These are phyloP conservation scores for Clavariopsis aquatica DNA, from an alignment of 495 filamentous ascomycete species.

Conservation along the genomic window DNA sequence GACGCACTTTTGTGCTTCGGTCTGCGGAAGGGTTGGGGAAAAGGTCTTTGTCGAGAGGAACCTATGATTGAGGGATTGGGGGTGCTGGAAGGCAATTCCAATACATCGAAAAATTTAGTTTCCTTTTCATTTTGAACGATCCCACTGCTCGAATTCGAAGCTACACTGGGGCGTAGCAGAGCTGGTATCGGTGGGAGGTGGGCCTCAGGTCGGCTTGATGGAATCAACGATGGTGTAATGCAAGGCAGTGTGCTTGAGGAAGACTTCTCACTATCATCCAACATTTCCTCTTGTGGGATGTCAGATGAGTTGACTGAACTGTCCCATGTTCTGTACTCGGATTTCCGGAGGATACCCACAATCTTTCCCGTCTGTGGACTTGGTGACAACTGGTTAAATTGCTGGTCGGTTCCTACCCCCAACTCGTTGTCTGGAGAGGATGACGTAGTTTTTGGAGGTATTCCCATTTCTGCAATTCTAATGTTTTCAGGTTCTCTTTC, in stretches of 20 bases:
- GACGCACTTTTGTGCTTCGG: constrained; percentile 1
- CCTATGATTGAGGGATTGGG: background rate
- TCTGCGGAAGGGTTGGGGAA: background rate
- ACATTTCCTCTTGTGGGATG: constrained; percentile 1
- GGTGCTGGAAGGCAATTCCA: background rate
- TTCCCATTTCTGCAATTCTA: constrained; percentile 5
- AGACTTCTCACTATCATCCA: background rate
- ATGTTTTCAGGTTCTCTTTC: background rate
- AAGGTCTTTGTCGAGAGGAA: background rate
- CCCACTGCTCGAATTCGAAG: constrained; percentile 13
- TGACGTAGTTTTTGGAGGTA: constrained; percentile 14
- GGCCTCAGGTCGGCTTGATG: background rate
- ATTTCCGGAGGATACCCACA: constrained; percentile 8
- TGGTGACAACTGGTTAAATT: constrained; percentile 18
- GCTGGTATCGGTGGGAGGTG: constrained; percentile 16
- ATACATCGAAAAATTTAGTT: constrained; percentile 3
- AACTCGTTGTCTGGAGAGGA: background rate
- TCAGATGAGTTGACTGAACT: background rate
- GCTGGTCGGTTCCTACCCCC: constrained; percentile 12
- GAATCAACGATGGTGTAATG: background rate
- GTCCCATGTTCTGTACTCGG: background rate
- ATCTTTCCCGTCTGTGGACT: constrained; percentile 19
- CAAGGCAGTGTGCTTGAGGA: background rate
- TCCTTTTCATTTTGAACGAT: background rate
- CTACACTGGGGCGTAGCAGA: constrained; percentile 20